Conservation (phyloP, 116 monocot genomes). For the Dioscorea cayenensis region DNA sequence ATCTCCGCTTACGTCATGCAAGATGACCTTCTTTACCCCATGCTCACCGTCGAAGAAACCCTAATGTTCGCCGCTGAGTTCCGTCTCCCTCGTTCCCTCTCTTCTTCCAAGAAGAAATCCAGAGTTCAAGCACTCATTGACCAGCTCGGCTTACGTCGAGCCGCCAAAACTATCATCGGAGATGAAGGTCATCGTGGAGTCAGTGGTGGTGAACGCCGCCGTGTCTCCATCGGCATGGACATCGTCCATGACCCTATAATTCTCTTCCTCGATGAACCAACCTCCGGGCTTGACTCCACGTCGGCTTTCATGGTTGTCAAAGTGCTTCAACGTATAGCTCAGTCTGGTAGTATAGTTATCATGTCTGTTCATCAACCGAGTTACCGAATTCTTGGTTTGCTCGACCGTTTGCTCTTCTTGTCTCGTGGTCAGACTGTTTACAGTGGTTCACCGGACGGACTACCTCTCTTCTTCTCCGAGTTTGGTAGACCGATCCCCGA, state of each 20-base stretch:
- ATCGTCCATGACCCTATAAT: slow-evolving; percentile 86
- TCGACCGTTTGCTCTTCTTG: slow-evolving; percentile 72
- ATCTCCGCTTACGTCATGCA: slow-evolving; percentile 94
- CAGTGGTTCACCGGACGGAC: slow-evolving; percentile 44
- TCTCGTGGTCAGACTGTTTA: slow-evolving; percentile 71
- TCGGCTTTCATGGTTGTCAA: slow-evolving; percentile 82
- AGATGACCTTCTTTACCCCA: slow-evolving; percentile 81
- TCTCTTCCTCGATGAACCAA: slow-evolving; percentile 89
- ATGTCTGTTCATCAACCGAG: slow-evolving; percentile 88
- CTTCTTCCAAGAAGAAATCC: slow-evolving; percentile 44
- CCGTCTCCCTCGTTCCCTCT: slow-evolving; percentile 60
- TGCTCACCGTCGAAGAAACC: slow-evolving; percentile 92
- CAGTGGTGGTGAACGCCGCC: slow-evolving; percentile 76
- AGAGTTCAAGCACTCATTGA: slow-evolving; percentile 70
- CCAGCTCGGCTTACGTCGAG: slow-evolving; percentile 67
- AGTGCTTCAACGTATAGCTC: slow-evolving; percentile 68
- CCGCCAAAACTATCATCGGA: slow-evolving; percentile 74
- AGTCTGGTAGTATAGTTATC: slow-evolving; percentile 70
- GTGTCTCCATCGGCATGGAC: slow-evolving; percentile 82
- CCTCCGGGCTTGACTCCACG: slow-evolving; percentile 86
- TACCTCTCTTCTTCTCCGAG: slow-evolving; percentile 49
- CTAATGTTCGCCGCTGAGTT: slow-evolving; percentile 85
- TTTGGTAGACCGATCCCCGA: slow-evolving; percentile 73
- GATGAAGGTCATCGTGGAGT: slow-evolving; percentile 85
- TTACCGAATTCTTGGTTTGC: slow-evolving; percentile 59